Evolutionary conservation across 805 yeast species (phyloP).

Genomic region (Ogataea pini): DNA sequence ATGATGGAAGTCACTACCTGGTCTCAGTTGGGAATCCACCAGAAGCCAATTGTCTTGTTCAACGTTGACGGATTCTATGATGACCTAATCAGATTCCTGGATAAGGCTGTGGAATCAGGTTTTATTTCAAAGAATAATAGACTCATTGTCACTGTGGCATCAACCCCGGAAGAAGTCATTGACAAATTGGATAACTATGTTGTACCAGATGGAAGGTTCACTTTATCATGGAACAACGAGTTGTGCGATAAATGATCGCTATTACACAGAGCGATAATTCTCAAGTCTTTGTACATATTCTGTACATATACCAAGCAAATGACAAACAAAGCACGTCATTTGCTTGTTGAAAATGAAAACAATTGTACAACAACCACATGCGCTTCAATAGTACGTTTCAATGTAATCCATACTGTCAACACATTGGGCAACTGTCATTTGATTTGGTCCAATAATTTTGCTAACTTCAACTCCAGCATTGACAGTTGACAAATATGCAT

Average conservation of each 20-base stretch:
- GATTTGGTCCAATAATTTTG: constrained; percentile 57
- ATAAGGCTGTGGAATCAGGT: constrained; percentile 59
- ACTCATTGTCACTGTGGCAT: constrained; percentile 67
- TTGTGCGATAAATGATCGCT: not conserved
- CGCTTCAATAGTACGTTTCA: constrained; percentile 31
- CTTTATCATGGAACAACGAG: constrained; percentile 45
- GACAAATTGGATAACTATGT: constrained; percentile 58
- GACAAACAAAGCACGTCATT: too few relatives aligned
- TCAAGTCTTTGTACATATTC: not conserved
- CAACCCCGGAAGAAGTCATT: constrained; percentile 67
- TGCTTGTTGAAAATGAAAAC: not conserved
- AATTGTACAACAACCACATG: not conserved
- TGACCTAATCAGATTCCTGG: constrained; percentile 60
- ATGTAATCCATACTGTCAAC: constrained; percentile 67
- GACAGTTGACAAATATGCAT: constrained; percentile 66
- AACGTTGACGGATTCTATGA: constrained; percentile 83
- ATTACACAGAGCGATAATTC: too few relatives aligned
- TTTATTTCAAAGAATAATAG: constrained; percentile 71
- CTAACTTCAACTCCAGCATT: constrained; percentile 62
- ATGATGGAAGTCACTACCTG: constrained; percentile 88
- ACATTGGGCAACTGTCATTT: constrained; percentile 78
- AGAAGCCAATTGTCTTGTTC: constrained; percentile 75
- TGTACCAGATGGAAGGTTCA: constrained; percentile 73
- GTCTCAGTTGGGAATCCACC: constrained; percentile 86
- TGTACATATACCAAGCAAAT: too few relatives aligned